phyloP scores from a whole-genome alignment of 2,329 filamentous ascomycete species.

The Aureobasidium sp. region DNA sequence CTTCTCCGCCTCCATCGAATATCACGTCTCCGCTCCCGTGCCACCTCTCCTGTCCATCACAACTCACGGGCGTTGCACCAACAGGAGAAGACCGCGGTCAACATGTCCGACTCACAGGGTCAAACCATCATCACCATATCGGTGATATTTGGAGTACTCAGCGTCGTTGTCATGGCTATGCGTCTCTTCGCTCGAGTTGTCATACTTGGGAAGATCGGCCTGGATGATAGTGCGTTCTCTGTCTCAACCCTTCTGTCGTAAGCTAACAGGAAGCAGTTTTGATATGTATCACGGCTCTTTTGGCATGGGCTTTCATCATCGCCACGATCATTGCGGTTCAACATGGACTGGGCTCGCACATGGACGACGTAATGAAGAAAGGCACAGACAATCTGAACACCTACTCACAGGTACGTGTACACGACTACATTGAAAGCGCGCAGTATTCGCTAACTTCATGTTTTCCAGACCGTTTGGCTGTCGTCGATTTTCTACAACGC shows the following conservation, averaged over 20 bases:
- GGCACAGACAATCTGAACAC: neutral
- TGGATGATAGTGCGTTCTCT: neutral
- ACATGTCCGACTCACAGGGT: slow-evolving; percentile 3
- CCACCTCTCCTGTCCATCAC: neutral
- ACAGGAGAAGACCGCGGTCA: neutral
- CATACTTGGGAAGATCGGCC: slow-evolving; percentile 1
- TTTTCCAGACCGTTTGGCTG: neutral
- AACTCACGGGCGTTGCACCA: neutral
- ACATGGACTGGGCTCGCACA: neutral
- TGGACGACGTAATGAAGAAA: neutral
- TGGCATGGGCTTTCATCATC: neutral
- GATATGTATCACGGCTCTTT: neutral
- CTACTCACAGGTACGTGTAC: neutral
- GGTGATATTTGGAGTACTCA: neutral
- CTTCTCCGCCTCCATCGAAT: neutral
- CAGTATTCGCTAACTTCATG: neutral
- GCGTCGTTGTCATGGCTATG: neutral
- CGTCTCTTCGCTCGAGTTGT: slow-evolving; percentile 1
- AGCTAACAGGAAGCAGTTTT: neutral
- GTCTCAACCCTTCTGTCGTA: neutral
- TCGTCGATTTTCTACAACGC: slow-evolving; percentile 8
- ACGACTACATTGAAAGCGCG: neutral
- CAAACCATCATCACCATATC: neutral
- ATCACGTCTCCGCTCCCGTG: neutral
- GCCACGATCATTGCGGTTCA: neutral